These are phyloP conservation scores for Mercurialis annua DNA, from an alignment of 345 rosid species.

Conservation along the genomic window DNA sequence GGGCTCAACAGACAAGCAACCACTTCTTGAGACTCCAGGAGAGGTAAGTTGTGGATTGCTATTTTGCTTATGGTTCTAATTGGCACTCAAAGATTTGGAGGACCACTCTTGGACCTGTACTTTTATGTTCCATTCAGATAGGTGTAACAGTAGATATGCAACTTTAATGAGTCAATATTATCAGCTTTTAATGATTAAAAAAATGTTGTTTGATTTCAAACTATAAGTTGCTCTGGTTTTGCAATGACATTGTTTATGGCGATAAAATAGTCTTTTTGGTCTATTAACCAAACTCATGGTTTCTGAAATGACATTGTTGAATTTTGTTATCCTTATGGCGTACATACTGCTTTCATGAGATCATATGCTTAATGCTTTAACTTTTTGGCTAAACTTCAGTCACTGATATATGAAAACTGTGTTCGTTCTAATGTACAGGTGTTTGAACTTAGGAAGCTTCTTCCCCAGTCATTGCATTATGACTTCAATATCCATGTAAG, in stretches of 20 bases:
- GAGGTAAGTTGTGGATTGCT: conserved; percentile 46
- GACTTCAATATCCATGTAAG: conserved; percentile 95
- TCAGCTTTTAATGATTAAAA: background rate
- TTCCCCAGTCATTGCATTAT: conserved; percentile 58
- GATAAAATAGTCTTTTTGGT: too few species aligned
- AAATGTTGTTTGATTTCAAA: background rate
- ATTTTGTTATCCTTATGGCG: background rate
- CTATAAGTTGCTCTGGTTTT: background rate
- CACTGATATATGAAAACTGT: background rate
- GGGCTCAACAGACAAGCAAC: conserved; percentile 76
- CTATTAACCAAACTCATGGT: too few species aligned
- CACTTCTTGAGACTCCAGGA: conserved; percentile 90
- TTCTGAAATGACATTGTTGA: background rate
- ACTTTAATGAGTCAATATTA: background rate
- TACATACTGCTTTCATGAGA: background rate
- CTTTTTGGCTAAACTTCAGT: background rate
- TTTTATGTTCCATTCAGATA: background rate
- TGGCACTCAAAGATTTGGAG: background rate
- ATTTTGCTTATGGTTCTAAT: background rate
- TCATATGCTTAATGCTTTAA: conserved; percentile 10
- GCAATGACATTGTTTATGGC: background rate
- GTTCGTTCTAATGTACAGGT: conserved; percentile 41
- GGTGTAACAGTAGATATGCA: background rate
- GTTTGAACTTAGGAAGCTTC: conserved; percentile 87
- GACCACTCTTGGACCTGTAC: background rate